phyloP scores from a whole-genome alignment of 106 monocot species.

The Cymbidium sinense region DNA sequence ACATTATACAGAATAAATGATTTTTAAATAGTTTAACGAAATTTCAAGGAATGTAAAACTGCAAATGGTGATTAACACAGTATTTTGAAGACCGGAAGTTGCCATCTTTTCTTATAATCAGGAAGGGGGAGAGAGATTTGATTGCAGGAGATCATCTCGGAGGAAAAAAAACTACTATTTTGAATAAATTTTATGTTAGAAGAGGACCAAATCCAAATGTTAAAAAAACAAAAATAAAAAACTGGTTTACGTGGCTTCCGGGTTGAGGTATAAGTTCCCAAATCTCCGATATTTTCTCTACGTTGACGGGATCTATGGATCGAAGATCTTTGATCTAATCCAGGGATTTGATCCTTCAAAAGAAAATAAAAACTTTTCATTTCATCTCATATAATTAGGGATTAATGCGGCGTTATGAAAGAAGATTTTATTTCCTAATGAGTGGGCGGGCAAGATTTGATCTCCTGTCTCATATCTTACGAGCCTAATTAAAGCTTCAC shows the following conservation, averaged over 20 bases:
- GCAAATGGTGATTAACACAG: not conserved
- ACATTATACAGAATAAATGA: not conserved
- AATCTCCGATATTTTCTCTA: not conserved
- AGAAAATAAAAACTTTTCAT: too few species aligned
- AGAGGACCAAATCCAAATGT: not conserved
- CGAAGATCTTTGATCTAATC: not conserved
- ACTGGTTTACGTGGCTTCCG: not conserved
- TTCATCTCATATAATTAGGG: not conserved
- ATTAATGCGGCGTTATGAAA: not conserved
- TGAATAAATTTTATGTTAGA: not conserved
- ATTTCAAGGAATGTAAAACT: not conserved
- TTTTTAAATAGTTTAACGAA: not conserved
- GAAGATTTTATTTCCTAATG: not conserved
- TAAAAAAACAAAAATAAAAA: not conserved
- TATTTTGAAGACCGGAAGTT: not conserved
- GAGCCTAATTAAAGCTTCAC: not conserved
- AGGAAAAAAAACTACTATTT: not conserved
- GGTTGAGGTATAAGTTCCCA: not conserved
- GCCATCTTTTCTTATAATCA: not conserved
- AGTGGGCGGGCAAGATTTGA: not conserved
- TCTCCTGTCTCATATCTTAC: not conserved
- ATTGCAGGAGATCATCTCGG: not conserved
- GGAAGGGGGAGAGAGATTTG: not conserved
- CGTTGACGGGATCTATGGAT: conserved; percentile 5
- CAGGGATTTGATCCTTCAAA: not conserved